Evolutionary conservation across 257 asterid species (phyloP).

Genomic region (Solanum chiquidenum): DNA sequence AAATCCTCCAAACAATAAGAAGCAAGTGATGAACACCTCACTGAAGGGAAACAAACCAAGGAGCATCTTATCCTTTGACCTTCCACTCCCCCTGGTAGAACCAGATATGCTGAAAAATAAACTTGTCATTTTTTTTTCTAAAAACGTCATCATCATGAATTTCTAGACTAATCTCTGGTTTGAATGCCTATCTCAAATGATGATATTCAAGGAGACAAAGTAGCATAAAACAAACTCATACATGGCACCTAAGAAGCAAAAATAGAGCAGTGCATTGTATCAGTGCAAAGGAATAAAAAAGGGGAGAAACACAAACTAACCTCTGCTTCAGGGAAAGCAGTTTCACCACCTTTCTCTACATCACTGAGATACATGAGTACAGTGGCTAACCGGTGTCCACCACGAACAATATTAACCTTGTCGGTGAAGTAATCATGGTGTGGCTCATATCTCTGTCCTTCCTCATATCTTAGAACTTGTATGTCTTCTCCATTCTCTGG

Average conservation of each 20-base stretch:
- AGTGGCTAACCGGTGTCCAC: constrained; percentile 92
- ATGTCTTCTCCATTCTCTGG: constrained; percentile 94
- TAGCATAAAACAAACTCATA: not conserved
- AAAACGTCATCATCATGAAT: not conserved
- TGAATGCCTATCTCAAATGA: not conserved
- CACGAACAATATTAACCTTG: constrained; percentile 73
- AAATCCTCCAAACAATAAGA: not conserved
- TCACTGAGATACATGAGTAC: constrained; percentile 89
- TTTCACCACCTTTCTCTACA: constrained; percentile 94
- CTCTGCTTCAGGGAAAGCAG: constrained; percentile 92
- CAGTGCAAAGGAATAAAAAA: not conserved
- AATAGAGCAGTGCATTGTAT: not conserved
- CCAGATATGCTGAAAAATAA: not conserved
- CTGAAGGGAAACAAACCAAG: not conserved
- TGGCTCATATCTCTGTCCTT: constrained; percentile 90
- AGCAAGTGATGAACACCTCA: not conserved
- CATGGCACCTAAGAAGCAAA: not conserved
- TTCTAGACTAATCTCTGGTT: not conserved
- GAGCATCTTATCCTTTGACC: not conserved
- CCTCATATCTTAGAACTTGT: constrained; percentile 84
- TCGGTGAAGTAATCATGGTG: constrained; percentile 78
- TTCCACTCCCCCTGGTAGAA: not conserved
- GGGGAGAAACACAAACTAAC: constrained; percentile 32
- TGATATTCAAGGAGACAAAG: not conserved
- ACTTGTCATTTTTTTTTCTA: not conserved